These are phyloP conservation scores for Hippophae rhamnoides DNA, from an alignment of 306 rosid species.

Conservation along the genomic window DNA sequence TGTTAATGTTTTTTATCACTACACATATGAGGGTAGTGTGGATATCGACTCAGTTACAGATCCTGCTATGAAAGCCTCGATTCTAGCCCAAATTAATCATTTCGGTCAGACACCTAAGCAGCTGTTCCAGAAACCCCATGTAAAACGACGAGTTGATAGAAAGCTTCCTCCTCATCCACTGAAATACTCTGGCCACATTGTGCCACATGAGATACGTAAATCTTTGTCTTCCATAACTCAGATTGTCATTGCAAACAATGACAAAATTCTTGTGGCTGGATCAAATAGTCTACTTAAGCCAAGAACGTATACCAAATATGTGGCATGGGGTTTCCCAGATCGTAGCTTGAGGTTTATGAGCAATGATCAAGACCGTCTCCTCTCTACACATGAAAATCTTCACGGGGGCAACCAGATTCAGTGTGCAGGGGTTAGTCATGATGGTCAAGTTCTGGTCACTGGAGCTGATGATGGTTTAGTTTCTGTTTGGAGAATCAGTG, in stretches of 20 bases:
- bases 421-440: slow-evolving; percentile 79
- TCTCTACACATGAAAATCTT: slow-evolving; percentile 94
- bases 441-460: slow-evolving; percentile 80
- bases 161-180: slow-evolving; percentile 91
- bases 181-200: slow-evolving; percentile 64
- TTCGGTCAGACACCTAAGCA: slow-evolving; percentile 99
- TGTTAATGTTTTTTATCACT: slow-evolving; percentile 91
- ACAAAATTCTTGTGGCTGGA: slow-evolving; percentile 79
- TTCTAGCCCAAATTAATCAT: slow-evolving; percentile 96
- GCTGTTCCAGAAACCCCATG: slow-evolving; percentile 82
- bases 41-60: slow-evolving; percentile 95
- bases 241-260: slow-evolving; percentile 67
- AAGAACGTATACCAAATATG: slow-evolving; percentile 80
- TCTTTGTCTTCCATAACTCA: slow-evolving; percentile 69
- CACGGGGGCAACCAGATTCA: slow-evolving; percentile 88
- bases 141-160: slow-evolving; percentile 68
- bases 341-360: slow-evolving; percentile 87
- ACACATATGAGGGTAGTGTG: slow-evolving; percentile 95
- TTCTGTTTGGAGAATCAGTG: slow-evolving; percentile 81
- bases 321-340: slow-evolving; percentile 97
- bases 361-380: slow-evolving; percentile 87
- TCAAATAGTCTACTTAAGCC: slow-evolving; percentile 75
- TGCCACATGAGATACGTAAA: slow-evolving; percentile 74
- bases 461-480: slow-evolving; percentile 96
- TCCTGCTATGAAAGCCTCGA: slow-evolving; percentile 99